Evolutionary conservation across 495 filamentous ascomycete genomes (phyloP).

Genomic region (Penicillium mononematosum): DNA sequence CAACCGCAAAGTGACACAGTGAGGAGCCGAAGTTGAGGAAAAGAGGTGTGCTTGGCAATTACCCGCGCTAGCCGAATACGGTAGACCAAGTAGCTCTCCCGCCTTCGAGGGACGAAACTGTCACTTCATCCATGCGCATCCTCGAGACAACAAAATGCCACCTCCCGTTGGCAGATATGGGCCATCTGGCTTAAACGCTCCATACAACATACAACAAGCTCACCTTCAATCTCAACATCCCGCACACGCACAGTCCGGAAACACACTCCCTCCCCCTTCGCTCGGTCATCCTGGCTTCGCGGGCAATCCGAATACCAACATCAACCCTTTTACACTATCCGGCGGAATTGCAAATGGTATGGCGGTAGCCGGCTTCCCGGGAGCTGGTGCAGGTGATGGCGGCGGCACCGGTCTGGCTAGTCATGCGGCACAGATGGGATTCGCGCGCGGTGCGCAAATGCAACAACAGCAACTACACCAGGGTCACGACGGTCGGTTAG

Average conservation of each 20-base stretch:
- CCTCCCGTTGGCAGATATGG: constrained; percentile 53
- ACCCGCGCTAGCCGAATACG: constrained; percentile 37
- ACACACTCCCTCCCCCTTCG: constrained; percentile 58
- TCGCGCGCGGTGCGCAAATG: constrained; percentile 71
- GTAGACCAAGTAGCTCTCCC: constrained; percentile 24
- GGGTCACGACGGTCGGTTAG: constrained; percentile 48
- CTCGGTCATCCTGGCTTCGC: constrained; percentile 60
- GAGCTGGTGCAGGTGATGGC: constrained; percentile 54
- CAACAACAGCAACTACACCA: constrained; percentile 64
- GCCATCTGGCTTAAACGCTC: constrained; percentile 49
- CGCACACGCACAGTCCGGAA: constrained; percentile 52
- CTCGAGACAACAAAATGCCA: constrained; percentile 28
- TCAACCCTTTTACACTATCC: constrained; percentile 64
- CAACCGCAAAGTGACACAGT: constrained; percentile 17
- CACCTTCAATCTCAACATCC: constrained; percentile 53
- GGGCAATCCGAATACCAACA: constrained; percentile 61
- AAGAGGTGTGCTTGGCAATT: constrained; percentile 31
- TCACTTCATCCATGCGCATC: constrained; percentile 21
- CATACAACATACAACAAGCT: constrained; percentile 52
- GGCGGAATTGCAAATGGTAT: constrained; percentile 55
- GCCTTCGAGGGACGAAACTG: constrained; percentile 28
- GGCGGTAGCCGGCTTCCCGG: constrained; percentile 55
- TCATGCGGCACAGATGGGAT: constrained; percentile 83
- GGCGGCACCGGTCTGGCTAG: constrained; percentile 83
- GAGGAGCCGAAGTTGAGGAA: constrained; percentile 21